A percentile compares a stretch with the other conserved stretches of the same genome.
phyloP scores from a whole-genome alignment of 1,139 yeast genomes.

The Hyphopichia fennica region DNA sequence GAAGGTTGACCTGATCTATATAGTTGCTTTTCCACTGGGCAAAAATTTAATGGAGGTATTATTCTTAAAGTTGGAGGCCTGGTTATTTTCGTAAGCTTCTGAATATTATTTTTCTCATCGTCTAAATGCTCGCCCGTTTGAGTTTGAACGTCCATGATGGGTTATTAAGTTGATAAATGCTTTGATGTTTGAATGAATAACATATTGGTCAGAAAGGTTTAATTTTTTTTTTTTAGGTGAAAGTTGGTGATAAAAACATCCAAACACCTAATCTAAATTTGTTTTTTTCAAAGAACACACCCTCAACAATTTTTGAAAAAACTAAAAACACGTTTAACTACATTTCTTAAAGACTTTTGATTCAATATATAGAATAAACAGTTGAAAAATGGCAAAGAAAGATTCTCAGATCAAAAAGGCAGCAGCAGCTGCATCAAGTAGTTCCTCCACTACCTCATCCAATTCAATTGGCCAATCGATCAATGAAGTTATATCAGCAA shows the following conservation, averaged over 20 bases:
- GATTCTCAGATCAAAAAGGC: slow-evolving; percentile 29
- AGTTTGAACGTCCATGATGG: too few relatives aligned
- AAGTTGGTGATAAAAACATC: too few relatives aligned
- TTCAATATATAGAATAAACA: neutral
- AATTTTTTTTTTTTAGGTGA: neutral
- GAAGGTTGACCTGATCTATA: slow-evolving; percentile 97
- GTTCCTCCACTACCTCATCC: slow-evolving; percentile 3
- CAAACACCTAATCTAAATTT: neutral
- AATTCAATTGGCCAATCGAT: slow-evolving; percentile 13
- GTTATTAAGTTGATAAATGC: too few relatives aligned
- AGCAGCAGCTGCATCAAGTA: slow-evolving; percentile 14
- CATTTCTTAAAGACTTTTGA: neutral
- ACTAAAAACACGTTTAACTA: slow-evolving; percentile 5
- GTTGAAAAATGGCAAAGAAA: slow-evolving; percentile 37
- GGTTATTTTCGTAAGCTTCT: slow-evolving; percentile 16
- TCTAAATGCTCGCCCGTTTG: too few relatives aligned
- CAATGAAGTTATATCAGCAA: slow-evolving; percentile 49
- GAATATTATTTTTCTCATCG: neutral
- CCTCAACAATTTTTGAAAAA: too few relatives aligned
- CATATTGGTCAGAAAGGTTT: neutral
- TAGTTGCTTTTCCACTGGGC: slow-evolving; percentile 86
- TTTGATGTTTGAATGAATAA: neutral
- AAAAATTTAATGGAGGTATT: slow-evolving; percentile 91
- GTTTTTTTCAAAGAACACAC: neutral
- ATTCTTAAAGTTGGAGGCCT: slow-evolving; percentile 62